Base-by-base conservation (phyloP, 768 basidiomycete genomes). In the Fomitopsis serialis region DNA sequence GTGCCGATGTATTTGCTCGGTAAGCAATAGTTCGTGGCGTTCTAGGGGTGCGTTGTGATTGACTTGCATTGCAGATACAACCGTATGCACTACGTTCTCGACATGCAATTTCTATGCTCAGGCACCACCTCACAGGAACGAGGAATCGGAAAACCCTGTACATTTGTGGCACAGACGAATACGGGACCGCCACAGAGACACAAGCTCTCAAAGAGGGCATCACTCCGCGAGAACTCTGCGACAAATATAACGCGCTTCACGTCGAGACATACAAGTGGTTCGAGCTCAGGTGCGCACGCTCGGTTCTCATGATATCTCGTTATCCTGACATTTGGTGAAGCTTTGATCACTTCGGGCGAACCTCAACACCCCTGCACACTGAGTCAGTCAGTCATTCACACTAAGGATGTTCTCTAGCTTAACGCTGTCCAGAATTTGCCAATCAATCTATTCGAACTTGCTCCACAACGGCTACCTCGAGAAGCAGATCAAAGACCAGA, bases 131-230 rank as follows among this genome's bases (percentile, higher is more conserved):
- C 23, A 6, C 49, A 76, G 75, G 82, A 32, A 88, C 92, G 27
- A 76, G 88, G 63, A 97, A 98, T 75, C 77, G 88, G 61, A 84
- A 86, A 42, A 96, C 93, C 0, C 77, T 98, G 29, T 99, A 96
- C 67, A 79, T 99, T 52, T 99, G 97, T 69, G 97, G 97, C 24
- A 98, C 97, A 3, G 97, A 99, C 66, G 97, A 99, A 70, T 99
- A 99, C 63, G 97, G 97, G n/a, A 99, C 97, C 7, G 96, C 97
- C 0, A 97, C 97, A 0, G 97, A 99, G 75, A 98, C 95, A 2
- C 95, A 97, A 68, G 96, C 97, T 3, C 68, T 92, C 54, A 92
- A 93, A 65, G 92, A 96, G 66, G 82, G 85, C 0, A 68, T 94
- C 36, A 83, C 89, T 11, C 89, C 93, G 0, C 75, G 74, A 56